Evolutionary conservation across 306 rosid species (phyloP).

Genomic region (Potentilla sterilis): DNA sequence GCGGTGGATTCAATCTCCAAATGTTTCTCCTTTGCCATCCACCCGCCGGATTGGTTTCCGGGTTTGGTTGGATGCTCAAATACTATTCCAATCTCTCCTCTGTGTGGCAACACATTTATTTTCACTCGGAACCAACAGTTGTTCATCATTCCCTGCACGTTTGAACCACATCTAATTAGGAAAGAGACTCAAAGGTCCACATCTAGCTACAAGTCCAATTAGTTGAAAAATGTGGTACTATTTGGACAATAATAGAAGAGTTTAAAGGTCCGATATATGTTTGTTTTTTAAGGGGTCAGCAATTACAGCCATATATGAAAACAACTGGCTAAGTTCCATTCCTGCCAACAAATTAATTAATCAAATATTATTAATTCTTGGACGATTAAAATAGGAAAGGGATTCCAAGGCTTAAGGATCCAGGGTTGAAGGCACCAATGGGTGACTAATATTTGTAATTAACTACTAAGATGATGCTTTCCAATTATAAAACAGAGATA

Average conservation of each 20-base stretch:
- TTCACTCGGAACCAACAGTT: constrained; percentile 86
- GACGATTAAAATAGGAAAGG: background rate
- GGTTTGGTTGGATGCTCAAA: constrained; percentile 85
- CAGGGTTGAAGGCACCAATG: background rate
- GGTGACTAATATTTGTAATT: background rate
- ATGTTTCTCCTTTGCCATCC: constrained; percentile 70
- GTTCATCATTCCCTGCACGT: constrained; percentile 86
- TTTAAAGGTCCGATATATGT: background rate
- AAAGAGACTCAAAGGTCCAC: background rate
- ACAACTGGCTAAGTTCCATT: background rate
- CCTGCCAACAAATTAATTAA: background rate
- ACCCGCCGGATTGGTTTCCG: constrained; percentile 80
- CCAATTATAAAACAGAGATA: background rate
- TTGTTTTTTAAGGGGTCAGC: background rate
- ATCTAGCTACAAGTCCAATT: background rate
- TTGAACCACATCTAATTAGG: background rate
- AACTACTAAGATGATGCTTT: background rate
- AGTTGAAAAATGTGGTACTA: background rate
- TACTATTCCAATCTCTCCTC: constrained; percentile 64
- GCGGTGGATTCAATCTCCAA: constrained; percentile 37
- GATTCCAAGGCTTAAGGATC: constrained; percentile 4
- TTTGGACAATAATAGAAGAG: background rate
- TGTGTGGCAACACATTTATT: constrained; percentile 49
- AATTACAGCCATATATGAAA: background rate
- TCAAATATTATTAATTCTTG: background rate